phyloP scores from a whole-genome alignment of 2,329 filamentous ascomycete species.

The Blumeria graminis region DNA sequence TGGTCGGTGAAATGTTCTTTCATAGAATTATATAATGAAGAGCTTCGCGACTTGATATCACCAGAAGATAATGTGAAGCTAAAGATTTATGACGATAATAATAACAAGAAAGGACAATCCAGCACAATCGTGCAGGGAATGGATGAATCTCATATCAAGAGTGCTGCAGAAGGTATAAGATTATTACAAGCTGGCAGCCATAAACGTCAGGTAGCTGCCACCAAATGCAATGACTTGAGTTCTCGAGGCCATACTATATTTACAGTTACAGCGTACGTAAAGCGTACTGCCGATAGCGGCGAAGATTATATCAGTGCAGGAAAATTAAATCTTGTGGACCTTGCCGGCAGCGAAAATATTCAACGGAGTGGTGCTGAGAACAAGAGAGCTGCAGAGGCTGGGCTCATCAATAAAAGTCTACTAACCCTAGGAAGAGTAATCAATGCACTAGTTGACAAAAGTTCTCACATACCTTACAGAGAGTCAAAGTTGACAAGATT shows the following conservation, averaged over 20 bases:
- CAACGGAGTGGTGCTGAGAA: slow-evolving; percentile 93
- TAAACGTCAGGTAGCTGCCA: slow-evolving; percentile 92
- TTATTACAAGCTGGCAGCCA: slow-evolving; percentile 72
- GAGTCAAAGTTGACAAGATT: slow-evolving; percentile 92
- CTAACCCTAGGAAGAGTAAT: slow-evolving; percentile 90
- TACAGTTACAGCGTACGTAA: slow-evolving; percentile 79
- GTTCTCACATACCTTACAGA: slow-evolving; percentile 67
- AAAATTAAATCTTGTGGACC: slow-evolving; percentile 87
- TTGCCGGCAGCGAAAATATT: slow-evolving; percentile 95
- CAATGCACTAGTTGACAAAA: slow-evolving; percentile 82
- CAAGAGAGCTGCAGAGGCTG: slow-evolving; percentile 86
- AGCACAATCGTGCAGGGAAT: slow-evolving; percentile 86
- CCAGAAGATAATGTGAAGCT: slow-evolving; percentile 63
- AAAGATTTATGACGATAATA: slow-evolving; percentile 86
- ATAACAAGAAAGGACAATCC: slow-evolving; percentile 58
- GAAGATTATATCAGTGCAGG: slow-evolving; percentile 79
- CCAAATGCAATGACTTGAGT: slow-evolving; percentile 97
- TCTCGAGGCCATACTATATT: slow-evolving; percentile 95
- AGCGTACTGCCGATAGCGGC: slow-evolving; percentile 54
- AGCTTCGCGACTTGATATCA: slow-evolving; percentile 71
- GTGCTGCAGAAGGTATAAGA: slow-evolving; percentile 63
- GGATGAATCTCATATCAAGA: slow-evolving; percentile 87
- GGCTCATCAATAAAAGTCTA: slow-evolving; percentile 92
- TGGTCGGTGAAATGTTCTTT: slow-evolving; percentile 93
- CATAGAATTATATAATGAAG: slow-evolving; percentile 96